Evolutionary conservation across 1,284 basidiomycete species (phyloP).

Genomic region (Bjerkandera adusta): DNA sequence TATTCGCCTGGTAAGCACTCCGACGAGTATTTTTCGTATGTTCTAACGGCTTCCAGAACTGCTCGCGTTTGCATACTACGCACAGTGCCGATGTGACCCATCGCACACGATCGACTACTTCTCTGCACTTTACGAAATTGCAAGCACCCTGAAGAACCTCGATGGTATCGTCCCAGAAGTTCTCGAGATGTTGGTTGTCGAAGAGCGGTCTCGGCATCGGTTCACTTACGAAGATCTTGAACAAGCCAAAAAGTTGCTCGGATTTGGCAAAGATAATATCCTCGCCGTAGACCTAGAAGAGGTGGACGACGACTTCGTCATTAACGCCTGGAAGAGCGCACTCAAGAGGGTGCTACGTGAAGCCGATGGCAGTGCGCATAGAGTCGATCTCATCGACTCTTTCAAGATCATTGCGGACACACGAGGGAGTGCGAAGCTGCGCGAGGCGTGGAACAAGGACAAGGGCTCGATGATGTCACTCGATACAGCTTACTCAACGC

Average conservation of each 20-base stretch:
- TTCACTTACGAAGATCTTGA: conserved; percentile 56
- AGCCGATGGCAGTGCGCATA: conserved; percentile 36
- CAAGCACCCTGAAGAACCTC: conserved; percentile 44
- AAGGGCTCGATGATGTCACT: conserved; percentile 64
- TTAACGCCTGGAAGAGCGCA: conserved; percentile 64
- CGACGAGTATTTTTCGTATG: not conserved
- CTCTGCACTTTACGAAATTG: conserved; percentile 50
- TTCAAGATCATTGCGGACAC: conserved; percentile 63
- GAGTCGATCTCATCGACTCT: conserved; percentile 57
- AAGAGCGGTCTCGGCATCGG: conserved; percentile 61
- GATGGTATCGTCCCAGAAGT: conserved; percentile 40
- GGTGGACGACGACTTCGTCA: conserved; percentile 65
- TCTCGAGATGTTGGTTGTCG: conserved; percentile 54
- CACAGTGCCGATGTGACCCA: conserved; percentile 78
- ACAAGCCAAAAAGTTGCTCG: conserved; percentile 48
- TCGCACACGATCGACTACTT: conserved; percentile 59
- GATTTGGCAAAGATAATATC: conserved; percentile 60
- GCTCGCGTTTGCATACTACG: conserved; percentile 70
- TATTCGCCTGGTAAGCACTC: conserved; percentile 55
- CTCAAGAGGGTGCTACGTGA: conserved; percentile 64
- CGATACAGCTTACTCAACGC: conserved; percentile 67
- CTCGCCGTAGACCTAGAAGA: conserved; percentile 68
- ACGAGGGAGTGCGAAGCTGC: conserved; percentile 48
- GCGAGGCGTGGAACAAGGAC: conserved; percentile 50
- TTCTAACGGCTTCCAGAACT: conserved; percentile 44